phyloP scores from a whole-genome alignment of 2,329 filamentous ascomycete species.

The Botrytis tulipae region DNA sequence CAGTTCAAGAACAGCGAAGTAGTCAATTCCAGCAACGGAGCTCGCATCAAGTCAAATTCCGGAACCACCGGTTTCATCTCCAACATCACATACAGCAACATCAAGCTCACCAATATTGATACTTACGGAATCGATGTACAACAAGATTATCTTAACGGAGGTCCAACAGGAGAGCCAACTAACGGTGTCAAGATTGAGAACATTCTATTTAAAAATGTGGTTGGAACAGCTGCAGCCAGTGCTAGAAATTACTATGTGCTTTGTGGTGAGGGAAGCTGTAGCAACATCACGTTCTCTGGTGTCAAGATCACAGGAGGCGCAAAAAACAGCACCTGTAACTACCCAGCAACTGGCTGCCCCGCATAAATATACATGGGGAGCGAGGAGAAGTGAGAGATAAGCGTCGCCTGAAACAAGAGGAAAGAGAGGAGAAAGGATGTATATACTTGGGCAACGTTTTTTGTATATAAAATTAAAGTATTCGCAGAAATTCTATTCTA shows the following conservation, averaged over 20 bases:
- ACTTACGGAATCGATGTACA: conserved; percentile 52
- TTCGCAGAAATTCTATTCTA: not conserved
- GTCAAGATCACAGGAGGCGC: conserved; percentile 37
- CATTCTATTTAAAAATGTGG: conserved; percentile 41
- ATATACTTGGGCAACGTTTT: not conserved
- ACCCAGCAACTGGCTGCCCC: conserved; percentile 34
- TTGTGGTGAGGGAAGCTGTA: conserved; percentile 43
- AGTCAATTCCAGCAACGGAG: conserved; percentile 39
- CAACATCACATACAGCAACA: conserved; percentile 48
- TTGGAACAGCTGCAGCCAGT: conserved; percentile 34
- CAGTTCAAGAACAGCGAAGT: conserved; percentile 35
- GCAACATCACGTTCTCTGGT: conserved; percentile 40
- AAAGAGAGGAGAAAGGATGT: not conserved
- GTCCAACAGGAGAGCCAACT: conserved; percentile 41
- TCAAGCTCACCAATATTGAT: conserved; percentile 45
- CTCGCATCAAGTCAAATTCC: conserved; percentile 44
- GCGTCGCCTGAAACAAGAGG: not conserved
- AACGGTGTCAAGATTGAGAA: conserved; percentile 43
- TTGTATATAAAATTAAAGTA: not conserved
- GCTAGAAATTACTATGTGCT: conserved; percentile 42
- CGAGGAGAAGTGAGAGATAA: not conserved
- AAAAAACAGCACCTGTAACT: conserved; percentile 35
- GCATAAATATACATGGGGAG: conserved; percentile 5
- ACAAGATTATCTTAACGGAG: conserved; percentile 53
- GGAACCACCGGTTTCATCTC: conserved; percentile 42